Evolutionary conservation across 345 rosid genomes (phyloP).

Genomic region (Stellera chamaejasme): DNA sequence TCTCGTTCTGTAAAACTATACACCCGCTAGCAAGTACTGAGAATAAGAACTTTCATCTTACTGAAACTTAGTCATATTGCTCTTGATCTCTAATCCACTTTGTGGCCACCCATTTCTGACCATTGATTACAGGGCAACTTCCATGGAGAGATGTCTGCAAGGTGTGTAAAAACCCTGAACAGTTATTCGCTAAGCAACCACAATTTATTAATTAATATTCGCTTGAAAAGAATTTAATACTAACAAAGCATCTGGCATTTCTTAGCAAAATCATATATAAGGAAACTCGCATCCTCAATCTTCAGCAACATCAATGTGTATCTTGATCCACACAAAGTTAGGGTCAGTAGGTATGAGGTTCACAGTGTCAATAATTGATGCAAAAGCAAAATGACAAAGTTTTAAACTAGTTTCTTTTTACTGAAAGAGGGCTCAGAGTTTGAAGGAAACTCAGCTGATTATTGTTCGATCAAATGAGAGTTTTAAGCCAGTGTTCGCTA

Average conservation of each 20-base stretch:
- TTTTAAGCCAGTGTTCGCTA: background rate
- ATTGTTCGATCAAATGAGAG: background rate
- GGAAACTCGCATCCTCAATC: background rate
- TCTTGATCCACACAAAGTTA: background rate
- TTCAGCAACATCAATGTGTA: background rate
- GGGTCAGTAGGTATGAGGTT: no score
- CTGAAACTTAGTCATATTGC: conserved; percentile 15
- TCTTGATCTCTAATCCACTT: conserved; percentile 83
- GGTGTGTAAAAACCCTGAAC: conserved; percentile 2
- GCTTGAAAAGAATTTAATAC: no score
- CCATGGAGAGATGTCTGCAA: conserved; percentile 82
- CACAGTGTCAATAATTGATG: no score
- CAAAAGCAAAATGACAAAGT: no score
- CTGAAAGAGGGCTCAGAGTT: background rate
- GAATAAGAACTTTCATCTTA: background rate
- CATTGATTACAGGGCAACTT: conserved; percentile 70
- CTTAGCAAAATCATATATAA: no score
- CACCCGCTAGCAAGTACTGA: background rate
- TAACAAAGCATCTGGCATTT: no score
- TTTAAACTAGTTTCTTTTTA: no score
- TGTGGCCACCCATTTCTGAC: conserved; percentile 90
- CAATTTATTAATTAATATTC: background rate
- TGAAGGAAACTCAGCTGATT: background rate
- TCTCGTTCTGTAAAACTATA: no score
- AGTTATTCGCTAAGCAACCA: background rate